Percentiles rank a stretch among this genome's conserved stretches.
These are phyloP conservation scores for Diaporthe ampelina DNA, from an alignment of 2,329 filamentous ascomycete species.

Conservation along the genomic window DNA sequence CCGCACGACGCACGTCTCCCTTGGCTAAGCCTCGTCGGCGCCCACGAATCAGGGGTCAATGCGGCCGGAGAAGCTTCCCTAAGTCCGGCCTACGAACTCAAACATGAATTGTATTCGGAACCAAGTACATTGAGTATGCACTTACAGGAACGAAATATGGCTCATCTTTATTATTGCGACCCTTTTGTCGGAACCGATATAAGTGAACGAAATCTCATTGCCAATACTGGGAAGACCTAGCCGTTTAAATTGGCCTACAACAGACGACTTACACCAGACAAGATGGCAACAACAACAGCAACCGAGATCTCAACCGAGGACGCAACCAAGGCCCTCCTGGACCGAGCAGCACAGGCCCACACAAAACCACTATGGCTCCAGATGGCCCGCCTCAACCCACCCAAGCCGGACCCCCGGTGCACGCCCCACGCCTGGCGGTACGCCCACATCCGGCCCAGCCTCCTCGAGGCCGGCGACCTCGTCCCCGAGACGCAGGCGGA, in stretches of 20 bases:
- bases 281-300: slow-evolving; percentile 37
- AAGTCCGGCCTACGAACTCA: slow-evolving; percentile 15
- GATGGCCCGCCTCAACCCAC: slow-evolving; percentile 59
- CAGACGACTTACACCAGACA: neutral
- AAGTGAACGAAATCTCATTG: neutral
- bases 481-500: slow-evolving; percentile 50
- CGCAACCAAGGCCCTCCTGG: slow-evolving; percentile 35
- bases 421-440: slow-evolving; percentile 54
- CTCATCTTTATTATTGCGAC: too few species aligned
- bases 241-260: neutral
- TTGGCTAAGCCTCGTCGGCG: neutral
- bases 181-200: neutral
- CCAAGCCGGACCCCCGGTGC: slow-evolving; percentile 57
- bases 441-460: slow-evolving; percentile 49
- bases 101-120: neutral
- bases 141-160: neutral
- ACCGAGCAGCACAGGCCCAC: slow-evolving; percentile 40
- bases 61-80: slow-evolving; percentile 27
- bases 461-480: slow-evolving; percentile 45
- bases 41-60: neutral
- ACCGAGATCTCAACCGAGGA: slow-evolving; percentile 27
- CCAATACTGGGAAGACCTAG: neutral
- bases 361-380: slow-evolving; percentile 59
- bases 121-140: neutral
- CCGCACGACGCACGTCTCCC: slow-evolving; percentile 29